Percentiles rank a stretch among this genome's conserved stretches.
phyloP scores from a whole-genome alignment of 1,139 yeast genomes.

The Candida mesenterica region DNA sequence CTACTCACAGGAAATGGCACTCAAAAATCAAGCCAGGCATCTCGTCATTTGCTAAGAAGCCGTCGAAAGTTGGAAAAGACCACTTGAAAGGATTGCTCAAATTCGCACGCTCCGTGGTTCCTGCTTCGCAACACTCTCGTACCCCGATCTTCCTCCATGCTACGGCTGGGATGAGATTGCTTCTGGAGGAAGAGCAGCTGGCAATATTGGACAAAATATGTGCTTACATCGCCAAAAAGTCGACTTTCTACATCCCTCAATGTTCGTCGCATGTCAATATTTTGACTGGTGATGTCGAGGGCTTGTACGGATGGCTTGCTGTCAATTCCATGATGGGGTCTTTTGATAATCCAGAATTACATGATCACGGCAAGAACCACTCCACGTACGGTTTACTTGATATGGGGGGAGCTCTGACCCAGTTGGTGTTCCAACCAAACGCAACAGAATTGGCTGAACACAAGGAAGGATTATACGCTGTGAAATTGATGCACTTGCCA shows the following conservation, averaged over 20 bases:
- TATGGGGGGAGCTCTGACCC: slow-evolving; percentile 90
- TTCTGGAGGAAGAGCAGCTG: slow-evolving; percentile 54
- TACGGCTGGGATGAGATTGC: slow-evolving; percentile 77
- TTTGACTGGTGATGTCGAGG: slow-evolving; percentile 77
- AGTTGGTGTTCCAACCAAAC: slow-evolving; percentile 75
- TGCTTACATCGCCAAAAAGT: slow-evolving; percentile 46
- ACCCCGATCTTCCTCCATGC: slow-evolving; percentile 80
- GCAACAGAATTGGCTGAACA: slow-evolving; percentile 54
- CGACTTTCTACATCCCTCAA: slow-evolving; percentile 59
- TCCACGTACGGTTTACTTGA: slow-evolving; percentile 73
- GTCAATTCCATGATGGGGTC: slow-evolving; percentile 67
- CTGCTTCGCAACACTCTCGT: slow-evolving; percentile 61
- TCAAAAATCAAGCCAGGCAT: slow-evolving; percentile 68
- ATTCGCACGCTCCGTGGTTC: slow-evolving; percentile 59
- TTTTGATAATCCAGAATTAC: slow-evolving; percentile 48
- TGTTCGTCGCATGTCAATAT: slow-evolving; percentile 62
- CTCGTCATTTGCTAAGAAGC: slow-evolving; percentile 50
- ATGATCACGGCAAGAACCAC: slow-evolving; percentile 52
- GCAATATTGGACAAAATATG: slow-evolving; percentile 56
- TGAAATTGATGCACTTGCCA: slow-evolving; percentile 46
- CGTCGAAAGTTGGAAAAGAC: slow-evolving; percentile 55
- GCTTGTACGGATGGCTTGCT: slow-evolving; percentile 80
- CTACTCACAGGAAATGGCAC: slow-evolving; percentile 52
- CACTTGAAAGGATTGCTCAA: slow-evolving; percentile 58
- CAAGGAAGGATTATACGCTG: slow-evolving; percentile 50